Percentiles rank a stretch among this genome's conserved stretches.
phyloP scores from a whole-genome alignment of 352 stramenopile species.

The Globisporangium heterothallicum region DNA sequence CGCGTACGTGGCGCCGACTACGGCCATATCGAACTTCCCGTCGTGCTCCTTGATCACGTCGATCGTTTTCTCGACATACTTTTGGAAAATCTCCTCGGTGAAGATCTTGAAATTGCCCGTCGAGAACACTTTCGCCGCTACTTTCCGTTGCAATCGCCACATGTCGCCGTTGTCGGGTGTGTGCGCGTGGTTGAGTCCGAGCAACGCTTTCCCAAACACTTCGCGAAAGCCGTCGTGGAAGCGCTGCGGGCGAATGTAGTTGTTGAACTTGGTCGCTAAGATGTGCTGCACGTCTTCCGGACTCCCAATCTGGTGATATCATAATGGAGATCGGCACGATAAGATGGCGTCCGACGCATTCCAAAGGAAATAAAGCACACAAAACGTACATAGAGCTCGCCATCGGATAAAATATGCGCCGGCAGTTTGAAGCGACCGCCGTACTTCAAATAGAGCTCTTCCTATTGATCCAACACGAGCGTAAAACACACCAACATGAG shows the following conservation, averaged over 20 bases:
- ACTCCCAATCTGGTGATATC: slow-evolving; percentile 25
- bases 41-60: slow-evolving; percentile 4
- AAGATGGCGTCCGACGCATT: background rate
- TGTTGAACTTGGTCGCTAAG: slow-evolving; percentile 51
- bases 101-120: slow-evolving; percentile 49
- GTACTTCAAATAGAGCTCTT: slow-evolving; percentile 33
- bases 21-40: slow-evolving; percentile 35
- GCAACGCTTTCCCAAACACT: slow-evolving; percentile 63
- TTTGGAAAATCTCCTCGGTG: slow-evolving; percentile 39
- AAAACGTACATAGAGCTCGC: slow-evolving; percentile 41
- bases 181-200: slow-evolving; percentile 54
- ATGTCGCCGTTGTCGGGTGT: slow-evolving; percentile 44
- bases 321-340: background rate
- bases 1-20: slow-evolving; percentile 41
- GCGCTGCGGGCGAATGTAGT: slow-evolving; percentile 62
- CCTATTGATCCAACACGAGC: slow-evolving; percentile 13
- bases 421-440: slow-evolving; percentile 57
- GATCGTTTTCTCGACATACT: slow-evolving; percentile 28
- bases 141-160: slow-evolving; percentile 73
- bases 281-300: slow-evolving; percentile 61
- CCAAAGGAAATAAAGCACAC: too few species aligned
- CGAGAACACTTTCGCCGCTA: slow-evolving; percentile 84
- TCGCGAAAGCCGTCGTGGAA: slow-evolving; percentile 59
- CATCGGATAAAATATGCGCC: slow-evolving; percentile 64
- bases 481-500: background rate